Evolutionary conservation across 805 yeast genomes (phyloP).

Genomic region (Lipomyces yamadae): DNA sequence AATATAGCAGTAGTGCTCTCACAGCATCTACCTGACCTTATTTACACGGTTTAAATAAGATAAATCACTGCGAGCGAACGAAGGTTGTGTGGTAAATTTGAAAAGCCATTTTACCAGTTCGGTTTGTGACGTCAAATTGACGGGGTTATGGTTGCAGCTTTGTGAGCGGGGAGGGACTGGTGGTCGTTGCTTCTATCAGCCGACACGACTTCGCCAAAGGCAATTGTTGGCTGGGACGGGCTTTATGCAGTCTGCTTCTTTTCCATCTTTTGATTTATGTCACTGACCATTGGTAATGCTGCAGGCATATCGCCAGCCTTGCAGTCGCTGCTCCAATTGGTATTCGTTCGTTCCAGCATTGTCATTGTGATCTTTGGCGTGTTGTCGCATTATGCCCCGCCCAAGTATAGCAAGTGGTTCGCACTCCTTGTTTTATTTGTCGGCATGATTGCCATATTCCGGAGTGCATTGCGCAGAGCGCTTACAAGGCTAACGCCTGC

Average conservation of each 20-base stretch:
- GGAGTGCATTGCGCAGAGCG: constrained; percentile 15
- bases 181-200: background rate
- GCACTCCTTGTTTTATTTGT: constrained; percentile 18
- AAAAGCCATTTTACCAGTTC: background rate
- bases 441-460: constrained; percentile 21
- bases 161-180: background rate
- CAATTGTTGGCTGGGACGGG: no score
- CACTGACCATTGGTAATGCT: background rate
- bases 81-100: background rate
- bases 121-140: constrained; percentile 1
- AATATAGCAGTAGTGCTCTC: background rate
- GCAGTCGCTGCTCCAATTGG: constrained; percentile 6
- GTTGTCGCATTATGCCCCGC: constrained; percentile 20
- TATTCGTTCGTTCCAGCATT: constrained; percentile 15
- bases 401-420: constrained; percentile 21
- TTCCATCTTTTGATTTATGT: background rate
- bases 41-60: background rate
- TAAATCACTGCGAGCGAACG: background rate
- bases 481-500: constrained; percentile 17
- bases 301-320: constrained; percentile 9
- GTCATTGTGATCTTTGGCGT: constrained; percentile 19
- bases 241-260: background rate
- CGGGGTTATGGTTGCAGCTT: background rate
- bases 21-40: background rate
- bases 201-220: background rate